Evolutionary conservation across 108 stramenopile species (phyloP).

Genomic region (Nannochloropsis salina): DNA sequence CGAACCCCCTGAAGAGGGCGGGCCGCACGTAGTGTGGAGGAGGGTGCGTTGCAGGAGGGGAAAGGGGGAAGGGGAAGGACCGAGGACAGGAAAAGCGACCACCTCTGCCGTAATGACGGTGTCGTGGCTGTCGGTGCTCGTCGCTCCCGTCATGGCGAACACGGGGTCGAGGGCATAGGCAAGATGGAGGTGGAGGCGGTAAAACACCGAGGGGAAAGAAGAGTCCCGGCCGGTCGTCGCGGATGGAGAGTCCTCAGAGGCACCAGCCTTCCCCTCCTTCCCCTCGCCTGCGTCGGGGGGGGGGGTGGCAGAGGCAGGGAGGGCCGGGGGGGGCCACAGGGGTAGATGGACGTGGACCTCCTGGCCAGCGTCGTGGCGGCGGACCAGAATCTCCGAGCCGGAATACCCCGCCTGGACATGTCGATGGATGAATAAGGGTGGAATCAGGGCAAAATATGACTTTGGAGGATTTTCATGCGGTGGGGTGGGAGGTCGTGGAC

Average conservation of each 20-base stretch:
- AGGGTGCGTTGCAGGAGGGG: background rate
- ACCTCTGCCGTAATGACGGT: background rate
- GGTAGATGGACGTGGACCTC: constrained; percentile 16
- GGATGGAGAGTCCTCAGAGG: background rate
- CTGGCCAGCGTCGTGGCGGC: background rate
- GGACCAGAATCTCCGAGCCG: background rate
- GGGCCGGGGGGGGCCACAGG: background rate
- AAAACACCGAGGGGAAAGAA: background rate
- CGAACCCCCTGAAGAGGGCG: background rate
- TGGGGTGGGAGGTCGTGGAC: background rate
- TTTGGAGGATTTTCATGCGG: too few relatives aligned
- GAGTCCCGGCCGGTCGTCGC: background rate
- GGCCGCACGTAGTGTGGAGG: background rate
- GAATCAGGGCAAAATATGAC: too few relatives aligned
- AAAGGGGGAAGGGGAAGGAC: background rate
- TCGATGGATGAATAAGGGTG: too few relatives aligned
- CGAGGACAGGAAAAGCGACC: background rate
- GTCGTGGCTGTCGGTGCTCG: background rate
- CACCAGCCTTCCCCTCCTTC: background rate
- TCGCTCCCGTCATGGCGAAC: background rate
- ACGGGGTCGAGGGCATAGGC: background rate
- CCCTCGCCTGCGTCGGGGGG: background rate
- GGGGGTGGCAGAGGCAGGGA: background rate
- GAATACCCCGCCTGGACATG: background rate
- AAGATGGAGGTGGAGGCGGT: background rate